phyloP scores from a whole-genome alignment of 73 alveolate genomes.

The Paramecium biaurelia region DNA sequence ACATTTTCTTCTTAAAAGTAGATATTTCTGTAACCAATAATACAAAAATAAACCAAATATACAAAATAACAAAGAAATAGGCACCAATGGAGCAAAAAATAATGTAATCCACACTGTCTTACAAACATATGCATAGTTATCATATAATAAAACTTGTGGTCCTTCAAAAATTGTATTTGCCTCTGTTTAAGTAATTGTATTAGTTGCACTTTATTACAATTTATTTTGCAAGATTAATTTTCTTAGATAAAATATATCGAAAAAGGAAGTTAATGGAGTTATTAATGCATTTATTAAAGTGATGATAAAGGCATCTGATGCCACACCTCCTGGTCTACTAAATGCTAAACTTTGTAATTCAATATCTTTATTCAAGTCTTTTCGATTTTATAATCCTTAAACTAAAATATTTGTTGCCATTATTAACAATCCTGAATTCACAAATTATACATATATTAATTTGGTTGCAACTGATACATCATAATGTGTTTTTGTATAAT shows the following conservation, averaged over 20 bases:
- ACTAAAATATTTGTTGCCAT: constrained; percentile 27
- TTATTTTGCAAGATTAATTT: background rate
- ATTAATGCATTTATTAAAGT: background rate
- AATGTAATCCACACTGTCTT: constrained; percentile 20
- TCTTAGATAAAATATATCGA: background rate
- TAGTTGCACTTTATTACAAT: background rate
- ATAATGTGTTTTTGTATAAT: constrained; percentile 26
- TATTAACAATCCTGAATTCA: constrained; percentile 8
- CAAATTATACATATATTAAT: background rate
- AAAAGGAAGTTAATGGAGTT: background rate
- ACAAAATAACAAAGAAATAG: background rate
- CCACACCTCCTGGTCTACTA: constrained; percentile 38
- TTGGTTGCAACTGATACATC: constrained; percentile 14
- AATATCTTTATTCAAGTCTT: background rate
- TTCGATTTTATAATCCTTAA: background rate
- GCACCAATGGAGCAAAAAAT: constrained; percentile 27
- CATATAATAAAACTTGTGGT: background rate
- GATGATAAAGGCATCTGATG: constrained; percentile 32
- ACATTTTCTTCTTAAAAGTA: constrained; percentile 17
- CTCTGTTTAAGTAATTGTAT: background rate
- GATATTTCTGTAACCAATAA: constrained; percentile 6
- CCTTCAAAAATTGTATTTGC: background rate
- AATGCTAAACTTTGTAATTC: background rate
- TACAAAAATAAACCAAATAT: background rate
- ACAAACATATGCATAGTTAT: background rate